Conservation (phyloP, 345 rosid genomes). For the Toxicodendron radicans region DNA sequence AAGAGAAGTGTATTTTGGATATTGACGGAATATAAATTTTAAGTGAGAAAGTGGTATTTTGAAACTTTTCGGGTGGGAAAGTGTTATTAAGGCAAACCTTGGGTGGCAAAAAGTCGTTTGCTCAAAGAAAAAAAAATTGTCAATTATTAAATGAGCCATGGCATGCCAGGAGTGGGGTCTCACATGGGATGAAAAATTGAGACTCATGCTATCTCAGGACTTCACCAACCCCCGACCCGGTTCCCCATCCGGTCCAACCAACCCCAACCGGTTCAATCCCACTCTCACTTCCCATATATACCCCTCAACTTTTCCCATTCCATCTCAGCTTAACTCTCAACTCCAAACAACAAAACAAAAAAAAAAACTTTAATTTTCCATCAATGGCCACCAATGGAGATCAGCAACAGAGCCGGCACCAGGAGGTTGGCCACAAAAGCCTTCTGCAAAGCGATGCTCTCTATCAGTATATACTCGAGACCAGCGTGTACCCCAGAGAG, state of each 20-base stretch:
- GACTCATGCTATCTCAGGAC: not conserved
- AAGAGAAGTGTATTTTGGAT: no score
- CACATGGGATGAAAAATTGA: not conserved
- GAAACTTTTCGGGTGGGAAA: no score
- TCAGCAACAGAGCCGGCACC: slow-evolving; percentile 63
- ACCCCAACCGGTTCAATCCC: slow-evolving; percentile 27
- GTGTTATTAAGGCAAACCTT: no score
- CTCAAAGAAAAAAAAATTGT: no score
- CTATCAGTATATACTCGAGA: slow-evolving; percentile 96
- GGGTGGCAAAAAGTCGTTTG: no score
- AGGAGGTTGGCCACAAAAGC: slow-evolving; percentile 96
- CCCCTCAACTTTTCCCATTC: not conserved
- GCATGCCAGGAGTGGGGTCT: not conserved
- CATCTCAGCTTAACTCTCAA: slow-evolving; percentile 6
- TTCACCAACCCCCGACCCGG: slow-evolving; percentile 44
- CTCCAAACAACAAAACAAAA: not conserved
- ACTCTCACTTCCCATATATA: slow-evolving; percentile 13
- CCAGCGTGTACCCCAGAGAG: slow-evolving; percentile 97
- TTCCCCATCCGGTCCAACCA: slow-evolving; percentile 21
- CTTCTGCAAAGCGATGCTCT: slow-evolving; percentile 92
- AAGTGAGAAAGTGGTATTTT: no score
- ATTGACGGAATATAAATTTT: no score
- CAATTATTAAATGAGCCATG: no score
- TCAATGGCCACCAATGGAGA: slow-evolving; percentile 56
- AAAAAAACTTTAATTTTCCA: not conserved